Conservation (phyloP, 2,329 filamentous ascomycete species). For the Dothideomycetes sp. region DNA sequence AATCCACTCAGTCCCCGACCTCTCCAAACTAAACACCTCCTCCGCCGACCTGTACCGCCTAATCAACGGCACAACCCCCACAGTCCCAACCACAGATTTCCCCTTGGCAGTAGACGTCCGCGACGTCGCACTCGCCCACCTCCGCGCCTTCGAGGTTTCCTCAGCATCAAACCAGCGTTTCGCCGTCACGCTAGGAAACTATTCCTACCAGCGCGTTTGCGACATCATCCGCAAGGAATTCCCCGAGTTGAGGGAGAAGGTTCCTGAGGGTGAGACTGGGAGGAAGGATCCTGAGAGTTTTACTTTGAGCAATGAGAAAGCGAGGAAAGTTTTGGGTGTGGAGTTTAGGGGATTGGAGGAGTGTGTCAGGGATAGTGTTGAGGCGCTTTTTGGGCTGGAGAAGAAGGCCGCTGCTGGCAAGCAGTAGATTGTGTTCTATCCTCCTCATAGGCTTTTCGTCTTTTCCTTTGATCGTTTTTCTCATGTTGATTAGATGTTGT, state of each 20-base stretch:
- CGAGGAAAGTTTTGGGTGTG: slow-evolving; percentile 46
- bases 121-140: slow-evolving; percentile 26
- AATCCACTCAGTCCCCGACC: slow-evolving; percentile 15
- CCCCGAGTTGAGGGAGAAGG: slow-evolving; percentile 35
- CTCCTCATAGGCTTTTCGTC: neutral
- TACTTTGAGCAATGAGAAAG: slow-evolving; percentile 27
- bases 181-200: slow-evolving; percentile 47
- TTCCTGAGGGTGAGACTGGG: slow-evolving; percentile 31
- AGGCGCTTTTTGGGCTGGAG: slow-evolving; percentile 30
- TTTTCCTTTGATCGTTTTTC: neutral
- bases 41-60: slow-evolving; percentile 20
- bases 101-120: slow-evolving; percentile 24
- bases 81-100: neutral
- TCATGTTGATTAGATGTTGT: neutral
- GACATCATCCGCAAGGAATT: slow-evolving; percentile 45
- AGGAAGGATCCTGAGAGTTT: slow-evolving; percentile 30
- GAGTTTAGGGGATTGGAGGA: slow-evolving; percentile 51
- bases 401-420: neutral
- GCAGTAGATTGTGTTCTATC: neutral
- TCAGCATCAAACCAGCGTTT: slow-evolving; percentile 28
- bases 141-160: slow-evolving; percentile 23
- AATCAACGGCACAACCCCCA: neutral
- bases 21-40: slow-evolving; percentile 20
- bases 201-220: slow-evolving; percentile 46
- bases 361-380: slow-evolving; percentile 52